phyloP scores from a whole-genome alignment of 352 stramenopile genomes.

The Pythium angustatum region DNA sequence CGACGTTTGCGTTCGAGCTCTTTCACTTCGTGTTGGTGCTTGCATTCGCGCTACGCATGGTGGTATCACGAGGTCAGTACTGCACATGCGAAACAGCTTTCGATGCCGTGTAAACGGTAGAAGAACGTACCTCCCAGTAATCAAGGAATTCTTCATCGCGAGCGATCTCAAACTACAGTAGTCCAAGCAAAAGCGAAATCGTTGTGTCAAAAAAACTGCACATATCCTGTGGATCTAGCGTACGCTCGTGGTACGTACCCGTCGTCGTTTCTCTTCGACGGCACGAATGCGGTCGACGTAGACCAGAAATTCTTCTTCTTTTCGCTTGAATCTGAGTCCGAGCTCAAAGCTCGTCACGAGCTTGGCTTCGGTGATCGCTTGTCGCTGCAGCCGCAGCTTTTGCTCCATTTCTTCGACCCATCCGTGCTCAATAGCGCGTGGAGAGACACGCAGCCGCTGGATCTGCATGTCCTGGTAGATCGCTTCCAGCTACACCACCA shows the following conservation, averaged over 20 bases:
- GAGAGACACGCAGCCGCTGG: constrained; percentile 68
- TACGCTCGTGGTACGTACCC: no score
- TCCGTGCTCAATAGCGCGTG: constrained; percentile 73
- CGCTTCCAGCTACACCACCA: constrained; percentile 55
- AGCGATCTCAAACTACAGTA: constrained; percentile 61
- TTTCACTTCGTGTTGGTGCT: constrained; percentile 39
- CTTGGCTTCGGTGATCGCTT: constrained; percentile 62
- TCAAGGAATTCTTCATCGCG: constrained; percentile 79
- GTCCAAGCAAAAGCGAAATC: not conserved
- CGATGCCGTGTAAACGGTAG: not conserved
- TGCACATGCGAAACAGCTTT: not conserved
- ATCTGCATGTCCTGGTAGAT: constrained; percentile 84
- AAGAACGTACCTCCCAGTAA: constrained; percentile 65
- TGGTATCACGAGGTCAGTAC: not conserved
- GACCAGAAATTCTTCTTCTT: constrained; percentile 43
- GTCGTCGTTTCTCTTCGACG: constrained; percentile 46
- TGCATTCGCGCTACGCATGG: constrained; percentile 60
- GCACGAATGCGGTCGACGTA: constrained; percentile 39
- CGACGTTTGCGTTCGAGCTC: constrained; percentile 36
- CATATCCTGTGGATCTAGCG: no score
- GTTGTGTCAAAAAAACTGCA: not conserved
- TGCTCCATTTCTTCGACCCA: constrained; percentile 85
- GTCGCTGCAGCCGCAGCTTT: constrained; percentile 64
- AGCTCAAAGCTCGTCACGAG: constrained; percentile 58
- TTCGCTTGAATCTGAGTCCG: constrained; percentile 55